Evolutionary conservation across 352 stramenopile species (phyloP), one percentile per base, ranked within the genome.

Genomic region (Thraustochytrium sp.): DNA sequence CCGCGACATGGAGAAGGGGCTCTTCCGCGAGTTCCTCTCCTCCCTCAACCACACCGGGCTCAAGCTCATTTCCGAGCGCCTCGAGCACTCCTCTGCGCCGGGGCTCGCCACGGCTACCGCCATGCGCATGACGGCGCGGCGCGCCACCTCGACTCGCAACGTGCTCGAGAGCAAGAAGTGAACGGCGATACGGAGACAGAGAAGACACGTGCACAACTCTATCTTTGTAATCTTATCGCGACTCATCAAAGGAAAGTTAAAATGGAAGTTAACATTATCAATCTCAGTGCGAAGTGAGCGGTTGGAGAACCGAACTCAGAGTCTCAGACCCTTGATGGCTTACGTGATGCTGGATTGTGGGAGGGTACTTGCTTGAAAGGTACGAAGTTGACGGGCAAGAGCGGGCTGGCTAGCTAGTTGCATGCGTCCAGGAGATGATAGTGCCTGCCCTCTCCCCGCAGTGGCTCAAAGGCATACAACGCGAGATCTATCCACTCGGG

Each of bases 1-100:
- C 34, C 65, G 65, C 0, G 65, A 77, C 9, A 77, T 77, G 65
- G 65, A 77, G 2, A 77, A 77, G 49, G 65, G 65, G 1, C 65
- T 77, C 36, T 77, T 77, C 31, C 65, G 65, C 5, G 65, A 77
- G 65, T 77, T 77, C 46, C 49, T 77, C 11, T 29, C 21, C 23
- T 77, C 65, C 18, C 49, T 77, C 23, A 77, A 77, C 49, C 13
- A 36, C 46, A 40, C n/a, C 16, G 65, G 65, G 0, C 42, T 77
- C 18, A n/a, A n/a, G 8, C 42, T 18, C 13, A 36, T 77, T 23
- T 37, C 34, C 26, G 4, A 72, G 1, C 38, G 49, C n/a, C 26
- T 77, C n/a, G 46, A 77, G 9, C 2, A 1, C 31, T n/a, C 16
- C 13, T 62, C 65, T 9, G 42, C 65, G 40, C 65, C 65, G 37